Evolutionary conservation across 805 yeast genomes (phyloP).

Genomic region (Isabelozyma rhagii): DNA sequence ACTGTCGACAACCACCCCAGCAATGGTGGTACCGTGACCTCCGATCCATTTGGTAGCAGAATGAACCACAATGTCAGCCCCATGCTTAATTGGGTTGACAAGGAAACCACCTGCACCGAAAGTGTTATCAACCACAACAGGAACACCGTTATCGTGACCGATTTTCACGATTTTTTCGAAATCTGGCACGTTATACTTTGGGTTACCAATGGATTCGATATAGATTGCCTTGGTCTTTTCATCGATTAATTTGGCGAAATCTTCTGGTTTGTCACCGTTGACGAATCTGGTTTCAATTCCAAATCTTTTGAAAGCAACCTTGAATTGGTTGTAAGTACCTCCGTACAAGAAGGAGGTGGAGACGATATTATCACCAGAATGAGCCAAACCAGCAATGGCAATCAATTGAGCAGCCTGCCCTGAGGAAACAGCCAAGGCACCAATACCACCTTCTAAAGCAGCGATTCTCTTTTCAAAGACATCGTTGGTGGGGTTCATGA

Average conservation of each 20-base stretch:
- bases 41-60: constrained; percentile 98
- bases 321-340: constrained; percentile 94
- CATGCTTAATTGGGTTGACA: constrained; percentile 79
- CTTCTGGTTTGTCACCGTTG: constrained; percentile 73
- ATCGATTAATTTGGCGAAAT: constrained; percentile 71
- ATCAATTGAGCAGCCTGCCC: constrained; percentile 95
- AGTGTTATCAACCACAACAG: constrained; percentile 92
- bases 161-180: constrained; percentile 70
- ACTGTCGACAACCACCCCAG: constrained; percentile 84
- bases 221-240: constrained; percentile 86
- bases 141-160: constrained; percentile 84
- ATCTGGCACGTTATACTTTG: constrained; percentile 89
- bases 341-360: constrained; percentile 89
- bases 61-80: constrained; percentile 89
- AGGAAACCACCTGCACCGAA: constrained; percentile 96
- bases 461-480: constrained; percentile 91
- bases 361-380: constrained; percentile 84
- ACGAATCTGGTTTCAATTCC: constrained; percentile 88
- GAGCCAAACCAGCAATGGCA: constrained; percentile 81
- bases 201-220: constrained; percentile 89
- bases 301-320: constrained; percentile 83
- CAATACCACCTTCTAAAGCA: constrained; percentile 89
- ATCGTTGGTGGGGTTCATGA: constrained; percentile 90
- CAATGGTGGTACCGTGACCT: constrained; percentile 95
- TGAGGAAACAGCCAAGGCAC: constrained; percentile 86